Evolutionary conservation across 768 basidiomycete species (phyloP), one percentile per base, ranked within the genome.

Genomic region (Panaeolus papilionaceus): DNA sequence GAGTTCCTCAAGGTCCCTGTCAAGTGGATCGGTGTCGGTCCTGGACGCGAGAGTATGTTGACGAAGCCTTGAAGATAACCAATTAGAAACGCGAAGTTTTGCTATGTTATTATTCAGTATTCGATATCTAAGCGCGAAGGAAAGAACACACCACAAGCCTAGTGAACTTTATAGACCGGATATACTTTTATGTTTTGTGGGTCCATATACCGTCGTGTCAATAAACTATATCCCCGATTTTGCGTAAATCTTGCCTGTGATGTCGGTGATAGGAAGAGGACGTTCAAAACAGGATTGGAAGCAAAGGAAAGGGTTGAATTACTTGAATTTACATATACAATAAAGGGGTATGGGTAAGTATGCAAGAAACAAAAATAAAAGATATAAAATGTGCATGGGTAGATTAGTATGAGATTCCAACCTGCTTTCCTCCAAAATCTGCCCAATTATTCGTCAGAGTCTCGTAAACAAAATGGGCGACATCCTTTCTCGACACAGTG

Each of bases 21-120:
- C 66, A 89, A 91, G 79, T 99, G 94, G 92, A 95, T 98, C 63
- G 97, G 97, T 11, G 91, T 96, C 20, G 97, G 97, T 0, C 94
- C 97, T 16, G 93, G 83, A 18, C 79, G 96, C 67, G 92, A 94
- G 69, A 89, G 88, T 70, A 97, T 96, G 92, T 54, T 86, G 11
- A 73, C 67, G 23, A 79, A 77, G 67, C 66, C 73, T 49, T 74
- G 58, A 69, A 40, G 14, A 33, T 8, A 4, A 58, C 11, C 12
- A 12, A 7, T 51, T 26, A 18, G 47, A 23, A 23, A 26, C 5
- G 33, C 3, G 20, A 26, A 49, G 47, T 7, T 18, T n/a, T 8
- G 8, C 11, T 37, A 58, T 58, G 54, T 58, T 58, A 58, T 33
- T 58, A 33, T 33, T 58, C 54, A 28, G 12, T 49, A 49, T 23